A percentile compares a stretch with the other conserved stretches of the same genome.
These are phyloP conservation scores for Corrigiola litoralis DNA, from an alignment of 179 eudicot genomes.

Conservation along the genomic window DNA sequence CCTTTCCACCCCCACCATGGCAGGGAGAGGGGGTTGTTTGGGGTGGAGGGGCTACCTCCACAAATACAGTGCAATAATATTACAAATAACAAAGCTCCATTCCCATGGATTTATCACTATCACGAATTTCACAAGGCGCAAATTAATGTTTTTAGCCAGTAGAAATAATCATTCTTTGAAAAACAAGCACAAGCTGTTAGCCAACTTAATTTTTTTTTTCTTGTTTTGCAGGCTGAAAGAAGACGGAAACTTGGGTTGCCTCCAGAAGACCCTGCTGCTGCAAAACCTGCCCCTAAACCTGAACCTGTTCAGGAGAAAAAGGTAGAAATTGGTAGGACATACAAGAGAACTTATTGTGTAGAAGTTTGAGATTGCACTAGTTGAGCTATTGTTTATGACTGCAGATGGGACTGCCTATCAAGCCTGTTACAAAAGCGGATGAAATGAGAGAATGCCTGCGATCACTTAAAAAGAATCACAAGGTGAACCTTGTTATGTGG, in stretches of 20 bases:
- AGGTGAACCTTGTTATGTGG: conserved; percentile 37
- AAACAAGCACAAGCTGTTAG: not conserved
- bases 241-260: conserved; percentile 97
- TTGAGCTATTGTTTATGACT: conserved; percentile 6
- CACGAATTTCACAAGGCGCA: not conserved
- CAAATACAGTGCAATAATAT: too few relatives aligned
- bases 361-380: not conserved
- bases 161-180: not conserved
- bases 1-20: too few relatives aligned
- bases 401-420: conserved; percentile 78
- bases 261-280: conserved; percentile 66
- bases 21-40: too few relatives aligned
- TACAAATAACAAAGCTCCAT: too few relatives aligned
- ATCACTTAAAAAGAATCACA: conserved; percentile 80
- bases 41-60: too few relatives aligned
- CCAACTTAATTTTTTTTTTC: not conserved
- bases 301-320: conserved; percentile 83
- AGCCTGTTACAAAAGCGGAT: conserved; percentile 90
- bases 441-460: conserved; percentile 96
- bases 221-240: conserved; percentile 78
- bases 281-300: conserved; percentile 67
- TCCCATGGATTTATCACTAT: not conserved
- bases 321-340: conserved; percentile 32
- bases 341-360: not conserved
- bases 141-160: not conserved